phyloP scores from a whole-genome alignment of 768 basidiomycete species.

The Russula sp. region DNA sequence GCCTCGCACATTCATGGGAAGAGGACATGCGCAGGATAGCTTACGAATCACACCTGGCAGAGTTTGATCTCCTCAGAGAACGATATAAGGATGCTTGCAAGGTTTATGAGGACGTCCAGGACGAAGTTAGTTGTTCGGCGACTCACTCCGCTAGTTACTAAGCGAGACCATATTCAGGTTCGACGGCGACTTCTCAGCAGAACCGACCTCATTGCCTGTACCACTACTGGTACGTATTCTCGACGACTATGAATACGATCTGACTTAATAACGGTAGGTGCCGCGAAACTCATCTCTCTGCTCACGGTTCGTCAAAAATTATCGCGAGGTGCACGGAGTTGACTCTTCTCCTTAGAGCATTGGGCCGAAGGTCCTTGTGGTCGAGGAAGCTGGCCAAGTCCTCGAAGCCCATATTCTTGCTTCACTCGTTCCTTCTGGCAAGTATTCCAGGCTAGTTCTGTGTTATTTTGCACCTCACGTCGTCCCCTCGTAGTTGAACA shows the following conservation, averaged over 20 bases:
- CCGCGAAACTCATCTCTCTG: conserved; percentile 57
- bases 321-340: background rate
- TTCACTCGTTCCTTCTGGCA: conserved; percentile 46
- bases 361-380: conserved; percentile 54
- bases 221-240: conserved; percentile 55
- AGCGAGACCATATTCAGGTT: conserved; percentile 34
- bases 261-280: conserved; percentile 38
- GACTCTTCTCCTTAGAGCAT: conserved; percentile 40
- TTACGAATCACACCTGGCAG: conserved; percentile 30
- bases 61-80: conserved; percentile 40
- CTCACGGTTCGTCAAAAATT: conserved; percentile 41
- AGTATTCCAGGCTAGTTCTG: background rate
- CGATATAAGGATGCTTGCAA: conserved; percentile 38
- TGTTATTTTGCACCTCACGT: background rate
- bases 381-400: conserved; percentile 81
- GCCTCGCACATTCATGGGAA: conserved; percentile 44
- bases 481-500: conserved; percentile 44
- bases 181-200: conserved; percentile 48
- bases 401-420: conserved; percentile 71
- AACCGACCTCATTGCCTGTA: conserved; percentile 66
- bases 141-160: background rate
- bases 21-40: conserved; percentile 34
- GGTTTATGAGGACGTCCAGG: conserved; percentile 37
- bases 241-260: background rate
- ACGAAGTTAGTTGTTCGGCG: conserved; percentile 42